Percentiles rank a stretch among this genome's conserved stretches.
These are phyloP conservation scores for Teratosphaeria destructans DNA, from an alignment of 2,329 filamentous ascomycete species.

Conservation along the genomic window DNA sequence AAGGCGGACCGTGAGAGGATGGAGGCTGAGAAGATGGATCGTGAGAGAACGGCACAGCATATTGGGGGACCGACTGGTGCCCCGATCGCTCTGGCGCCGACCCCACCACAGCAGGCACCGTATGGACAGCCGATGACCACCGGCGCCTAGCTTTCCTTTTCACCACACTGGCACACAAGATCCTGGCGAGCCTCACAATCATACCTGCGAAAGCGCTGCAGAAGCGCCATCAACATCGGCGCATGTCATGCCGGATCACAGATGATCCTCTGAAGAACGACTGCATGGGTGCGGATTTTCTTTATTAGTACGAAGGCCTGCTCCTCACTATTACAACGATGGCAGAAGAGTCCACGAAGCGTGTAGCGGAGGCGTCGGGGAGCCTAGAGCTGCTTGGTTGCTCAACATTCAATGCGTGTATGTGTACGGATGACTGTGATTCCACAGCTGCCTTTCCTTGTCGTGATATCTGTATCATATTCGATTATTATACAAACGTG, in stretches of 20 bases:
- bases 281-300: neutral
- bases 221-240: neutral
- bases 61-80: slow-evolving; percentile 3
- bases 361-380: neutral
- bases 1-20: slow-evolving; percentile 75
- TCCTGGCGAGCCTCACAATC: neutral
- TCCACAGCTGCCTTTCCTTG: neutral
- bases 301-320: neutral
- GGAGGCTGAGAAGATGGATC: slow-evolving; percentile 70
- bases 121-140: neutral
- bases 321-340: neutral
- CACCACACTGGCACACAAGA: neutral
- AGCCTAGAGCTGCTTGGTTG: neutral
- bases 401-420: neutral
- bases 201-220: neutral
- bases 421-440: neutral
- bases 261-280: neutral
- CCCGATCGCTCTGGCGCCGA: neutral
- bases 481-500: neutral
- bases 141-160: neutral
- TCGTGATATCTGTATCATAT: neutral
- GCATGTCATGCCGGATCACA: neutral
- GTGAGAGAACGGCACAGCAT: slow-evolving; percentile 43
- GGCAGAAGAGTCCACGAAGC: neutral
- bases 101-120: neutral